A percentile compares a stretch with the other conserved stretches of the same genome.
phyloP scores from a whole-genome alignment of 441 rosid species.

The Rhodomyrtus psidioides region DNA sequence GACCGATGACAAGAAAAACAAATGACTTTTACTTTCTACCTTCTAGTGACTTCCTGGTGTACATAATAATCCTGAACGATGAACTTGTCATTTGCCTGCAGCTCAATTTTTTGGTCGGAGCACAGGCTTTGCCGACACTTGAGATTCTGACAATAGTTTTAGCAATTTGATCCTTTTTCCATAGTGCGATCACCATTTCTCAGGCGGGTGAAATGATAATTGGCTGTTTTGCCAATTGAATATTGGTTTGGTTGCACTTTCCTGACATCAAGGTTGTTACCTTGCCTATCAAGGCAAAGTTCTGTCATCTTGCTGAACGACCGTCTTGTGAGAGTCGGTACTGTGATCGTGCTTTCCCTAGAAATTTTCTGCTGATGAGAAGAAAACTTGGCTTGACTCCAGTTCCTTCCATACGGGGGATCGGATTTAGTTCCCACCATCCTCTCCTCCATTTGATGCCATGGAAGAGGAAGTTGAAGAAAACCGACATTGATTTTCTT shows the following conservation, averaged over 20 bases:
- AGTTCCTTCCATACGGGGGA: background rate
- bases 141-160: background rate
- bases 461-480: background rate
- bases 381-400: background rate
- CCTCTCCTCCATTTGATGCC: background rate
- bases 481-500: background rate
- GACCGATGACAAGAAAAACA: slow-evolving; percentile 66
- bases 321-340: background rate
- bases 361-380: background rate
- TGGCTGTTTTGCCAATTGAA: background rate
- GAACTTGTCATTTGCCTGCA: background rate
- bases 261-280: background rate
- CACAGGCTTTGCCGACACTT: background rate
- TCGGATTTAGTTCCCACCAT: background rate
- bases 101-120: background rate
- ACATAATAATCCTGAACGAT: background rate
- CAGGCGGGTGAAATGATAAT: background rate
- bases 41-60: background rate
- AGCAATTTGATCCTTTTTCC: background rate
- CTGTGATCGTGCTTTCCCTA: background rate
- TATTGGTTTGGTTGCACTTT: background rate
- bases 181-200: background rate
- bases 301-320: background rate
- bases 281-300: background rate
- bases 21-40: slow-evolving; percentile 15